Evolutionary conservation across 108 stramenopile genomes (phyloP).

Genomic region (Aurantiochytrium sp.): DNA sequence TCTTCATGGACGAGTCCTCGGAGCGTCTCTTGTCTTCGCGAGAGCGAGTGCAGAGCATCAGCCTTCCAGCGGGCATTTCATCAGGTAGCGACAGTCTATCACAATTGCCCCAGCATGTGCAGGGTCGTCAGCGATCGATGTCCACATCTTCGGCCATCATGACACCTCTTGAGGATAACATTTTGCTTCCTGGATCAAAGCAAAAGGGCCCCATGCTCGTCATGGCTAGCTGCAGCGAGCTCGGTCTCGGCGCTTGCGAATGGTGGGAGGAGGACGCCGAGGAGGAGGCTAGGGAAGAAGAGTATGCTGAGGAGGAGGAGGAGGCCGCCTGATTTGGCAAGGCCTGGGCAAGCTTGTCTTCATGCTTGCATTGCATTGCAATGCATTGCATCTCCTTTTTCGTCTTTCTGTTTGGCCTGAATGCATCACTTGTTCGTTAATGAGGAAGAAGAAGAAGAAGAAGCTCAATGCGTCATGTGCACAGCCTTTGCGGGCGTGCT

Average conservation of each 20-base stretch:
- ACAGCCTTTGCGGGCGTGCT: no score
- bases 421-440: no score
- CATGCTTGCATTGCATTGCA: neutral
- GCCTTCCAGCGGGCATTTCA: neutral
- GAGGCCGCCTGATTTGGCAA: neutral
- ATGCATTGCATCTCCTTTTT: neutral
- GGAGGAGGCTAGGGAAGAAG: neutral
- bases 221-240: neutral
- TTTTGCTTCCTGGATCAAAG: neutral
- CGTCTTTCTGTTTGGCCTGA: neutral
- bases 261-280: constrained; percentile 8
- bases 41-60: neutral
- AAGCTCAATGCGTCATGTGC: no score
- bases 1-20: neutral
- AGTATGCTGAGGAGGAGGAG: neutral
- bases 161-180: neutral
- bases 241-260: neutral
- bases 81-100: neutral
- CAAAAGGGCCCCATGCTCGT: neutral
- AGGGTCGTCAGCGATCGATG: neutral
- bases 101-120: neutral
- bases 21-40: neutral
- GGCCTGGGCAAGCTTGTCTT: neutral
- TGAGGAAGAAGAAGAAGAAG: no score
- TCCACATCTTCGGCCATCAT: neutral